Base-by-base conservation (phyloP, 306 rosid genomes). In the Quercus alba region DNA sequence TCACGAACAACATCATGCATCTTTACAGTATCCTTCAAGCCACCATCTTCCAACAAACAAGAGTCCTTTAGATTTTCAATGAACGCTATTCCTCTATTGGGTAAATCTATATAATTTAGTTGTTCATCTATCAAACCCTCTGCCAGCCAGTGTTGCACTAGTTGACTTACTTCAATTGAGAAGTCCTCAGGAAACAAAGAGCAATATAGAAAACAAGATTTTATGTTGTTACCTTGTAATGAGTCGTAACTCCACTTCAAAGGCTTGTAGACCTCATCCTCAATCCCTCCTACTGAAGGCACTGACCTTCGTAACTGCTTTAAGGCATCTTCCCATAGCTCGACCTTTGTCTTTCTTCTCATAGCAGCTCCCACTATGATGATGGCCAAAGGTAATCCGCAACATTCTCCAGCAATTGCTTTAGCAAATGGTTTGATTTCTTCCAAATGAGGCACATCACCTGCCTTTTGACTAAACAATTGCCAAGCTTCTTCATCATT, bases 241-340 rank as follows among this genome's bases (percentile, higher is more conserved):
- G 73, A 55, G 56, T 81, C 67, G 30, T 81, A 81, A 23, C 74
- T 81, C 80, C 71, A 62, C 52, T 80, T 80, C 69, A 73, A 21
- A n/a, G 76, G 78, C 30, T 64, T 63, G 8, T 31, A 80, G 72
- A 80, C 68, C 57, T 35, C 59, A 64, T 31, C 49, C 57, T 73
- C 75, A 15, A 80, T 30, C 5, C 67, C 56, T 33, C 10, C 33
- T 20, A 25, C 13, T 23, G 35, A 28, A 52, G 78, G 73, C 23
- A 33, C 56, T 17, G 74, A 52, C 5, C 78, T 52, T 55, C 4
- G 57, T 68, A 80, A 58, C 67, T 73, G 68, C 1, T 54, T 74
- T 64, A 80, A 55, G 28, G 79, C 83, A 44, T 80, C 52, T 30
- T 74, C 21, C 83, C 83, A 80, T 11, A 49, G 26, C 73, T 49